Base-by-base conservation (phyloP, 2,329 filamentous ascomycete species). In the Sporothrix curviconia region DNA sequence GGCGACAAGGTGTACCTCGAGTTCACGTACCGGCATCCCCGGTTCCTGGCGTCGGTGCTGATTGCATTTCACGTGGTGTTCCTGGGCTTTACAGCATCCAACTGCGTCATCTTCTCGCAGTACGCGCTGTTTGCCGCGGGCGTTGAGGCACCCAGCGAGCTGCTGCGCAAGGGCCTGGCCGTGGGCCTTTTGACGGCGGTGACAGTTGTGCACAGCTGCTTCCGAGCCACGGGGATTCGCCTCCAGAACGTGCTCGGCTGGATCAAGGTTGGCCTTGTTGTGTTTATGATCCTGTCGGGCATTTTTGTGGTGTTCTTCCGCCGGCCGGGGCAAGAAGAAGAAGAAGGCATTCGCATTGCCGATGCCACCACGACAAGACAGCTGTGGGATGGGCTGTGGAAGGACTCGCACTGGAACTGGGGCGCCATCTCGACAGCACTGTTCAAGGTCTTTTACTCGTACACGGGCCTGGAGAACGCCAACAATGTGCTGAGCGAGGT, bases 1-100 rank as follows among this genome's bases (percentile, higher is more conserved):
- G 86, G 85, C 24, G 75, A 81, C 25, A 89, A 89, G 69, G 83
- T 88, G 7, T 89, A 88, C 65, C 77, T 89, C 44, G 85, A 89
- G 67, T 86, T 84, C 66, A 83, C 83, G 0, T 89, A 86, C 66
- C 78, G 79, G 2, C 74, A 74, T 32, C 86, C 86, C 1, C 76
- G 78, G 6, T 84, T 86, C 60, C 74, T 89, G 3, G 82, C 83
- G 0, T 84, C 84, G 2, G 84, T 81, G 0, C 66, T 89, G 15
- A 74, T 88, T 12, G 83, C 84, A 0, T 76, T 84, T 1, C 80
- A 87, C 56, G 83, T 81, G 0, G 77, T 88, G 0, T 66, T 87
- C 0, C 70, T 89, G 0, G 83, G 84, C 0, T 87, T 88, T 57
- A 87, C 85, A 0, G 83, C 84, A 0, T 85, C 82, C 64, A 89